Evolutionary conservation across 2,329 filamentous ascomycete genomes (phyloP).

Genomic region (Colletotrichum simmondsii): DNA sequence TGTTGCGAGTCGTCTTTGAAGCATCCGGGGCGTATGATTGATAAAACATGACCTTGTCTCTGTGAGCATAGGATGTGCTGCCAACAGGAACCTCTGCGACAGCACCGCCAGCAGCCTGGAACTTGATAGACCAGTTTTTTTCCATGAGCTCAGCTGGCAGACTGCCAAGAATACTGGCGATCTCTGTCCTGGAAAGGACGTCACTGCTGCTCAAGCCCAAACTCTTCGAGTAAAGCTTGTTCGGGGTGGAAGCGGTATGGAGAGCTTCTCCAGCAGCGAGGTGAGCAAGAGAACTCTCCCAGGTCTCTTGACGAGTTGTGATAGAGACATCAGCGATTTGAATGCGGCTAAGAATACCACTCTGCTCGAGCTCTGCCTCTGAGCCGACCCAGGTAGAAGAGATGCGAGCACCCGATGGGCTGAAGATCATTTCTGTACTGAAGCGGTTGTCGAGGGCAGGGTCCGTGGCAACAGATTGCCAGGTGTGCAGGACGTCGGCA

Average conservation of each 20-base stretch:
- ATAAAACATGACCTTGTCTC: conserved; percentile 66
- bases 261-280: conserved; percentile 54
- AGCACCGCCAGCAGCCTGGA: conserved; percentile 64
- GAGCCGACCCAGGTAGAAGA: conserved; percentile 65
- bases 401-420: conserved; percentile 58
- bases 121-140: conserved; percentile 64
- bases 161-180: conserved; percentile 61
- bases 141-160: conserved; percentile 53
- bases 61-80: conserved; percentile 64
- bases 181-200: conserved; percentile 51
- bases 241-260: conserved; percentile 51
- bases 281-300: conserved; percentile 62
- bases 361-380: conserved; percentile 57
- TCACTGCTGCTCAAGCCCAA: conserved; percentile 56
- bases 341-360: conserved; percentile 52
- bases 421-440: conserved; percentile 59
- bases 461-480: conserved; percentile 62
- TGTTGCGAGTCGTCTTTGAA: conserved; percentile 42
- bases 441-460: conserved; percentile 61
- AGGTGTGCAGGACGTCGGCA: conserved; percentile 56
- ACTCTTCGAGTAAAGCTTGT: conserved; percentile 61
- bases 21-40: conserved; percentile 63
- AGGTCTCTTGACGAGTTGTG: conserved; percentile 58
- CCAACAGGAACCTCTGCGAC: conserved; percentile 60
- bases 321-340: conserved; percentile 49